Evolutionary conservation across 2,329 filamentous ascomycete species (phyloP), one percentile per base, ranked within the genome.

Genomic region (Aureobasidium musti): DNA sequence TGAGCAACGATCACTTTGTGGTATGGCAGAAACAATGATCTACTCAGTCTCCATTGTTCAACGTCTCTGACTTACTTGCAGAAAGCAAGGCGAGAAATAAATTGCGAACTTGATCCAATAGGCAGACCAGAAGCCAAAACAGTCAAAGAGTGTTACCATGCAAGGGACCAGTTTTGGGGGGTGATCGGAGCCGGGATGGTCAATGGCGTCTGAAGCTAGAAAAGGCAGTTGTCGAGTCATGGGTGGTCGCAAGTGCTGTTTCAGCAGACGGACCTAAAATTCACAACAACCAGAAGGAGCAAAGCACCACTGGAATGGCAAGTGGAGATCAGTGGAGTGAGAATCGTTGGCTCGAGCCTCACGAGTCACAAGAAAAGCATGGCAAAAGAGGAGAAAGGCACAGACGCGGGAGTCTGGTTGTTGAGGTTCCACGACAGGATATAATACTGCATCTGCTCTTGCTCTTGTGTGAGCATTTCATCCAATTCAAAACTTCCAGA

Each of bases 401-500:
- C 52, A 56, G 52, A 56, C 33, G 35, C 52, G 33, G 52, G 52
- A 39, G 21, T 56, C n/a, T n/a, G 13, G 43, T 19, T 7, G 50
- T 56, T 39, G 52, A 56, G 52, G 52, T 56, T 56, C n/a, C 52
- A 56, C 52, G 52, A 56, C 52, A 56, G 35, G 33, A 39, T 56
- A 56, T 56, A 56, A 56, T 33, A 33, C 19, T 35, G 49, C 49
- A 35, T 2, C 30, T 33, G 26, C n/a, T 54, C 52, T 37, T 56
- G 33, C 52, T 56, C 13, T 39, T 19, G 17, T 13, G 19, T 14
- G 14, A 30, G 14, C 23, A 50, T 50, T 50, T 30, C 49, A 52
- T 23, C 21, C 7, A 19, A 49, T 49, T 49, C 45, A 26, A 3
- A 17, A 5, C 49, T 3, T 26, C 11, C 21, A 23, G 5, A 3